A percentile compares a stretch with the other conserved stretches of the same genome.
phyloP scores from a whole-genome alignment of 306 rosid genomes.

The Hippophae rhamnoides region DNA sequence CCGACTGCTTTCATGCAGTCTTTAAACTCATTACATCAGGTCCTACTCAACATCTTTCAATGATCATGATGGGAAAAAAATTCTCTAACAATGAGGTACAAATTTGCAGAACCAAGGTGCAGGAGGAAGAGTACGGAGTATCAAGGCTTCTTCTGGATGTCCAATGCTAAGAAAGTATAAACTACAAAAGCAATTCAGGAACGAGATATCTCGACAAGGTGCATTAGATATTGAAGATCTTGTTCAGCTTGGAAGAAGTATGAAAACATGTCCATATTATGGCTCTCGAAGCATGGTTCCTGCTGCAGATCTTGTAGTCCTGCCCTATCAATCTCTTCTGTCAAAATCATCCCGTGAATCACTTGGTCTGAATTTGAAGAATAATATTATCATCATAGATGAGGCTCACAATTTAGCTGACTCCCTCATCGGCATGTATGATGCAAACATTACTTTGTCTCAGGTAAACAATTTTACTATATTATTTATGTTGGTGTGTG shows the following conservation, averaged over 20 bases:
- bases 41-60: too few species aligned
- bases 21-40: too few species aligned
- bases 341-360: constrained; percentile 95
- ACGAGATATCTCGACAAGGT: constrained; percentile 56
- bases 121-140: constrained; percentile 44
- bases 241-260: constrained; percentile 65
- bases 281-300: constrained; percentile 81
- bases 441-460: constrained; percentile 54
- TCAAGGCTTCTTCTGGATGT: constrained; percentile 77
- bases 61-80: neutral
- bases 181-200: constrained; percentile 56
- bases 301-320: constrained; percentile 79
- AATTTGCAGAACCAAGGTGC: constrained; percentile 52
- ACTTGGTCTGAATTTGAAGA: constrained; percentile 74
- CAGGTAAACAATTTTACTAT: constrained; percentile 46
- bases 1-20: too few species aligned
- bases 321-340: constrained; percentile 91
- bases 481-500: too few species aligned
- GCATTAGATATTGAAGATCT: constrained; percentile 94
- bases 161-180: constrained; percentile 75
- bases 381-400: constrained; percentile 66
- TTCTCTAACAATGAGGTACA: constrained; percentile 21
- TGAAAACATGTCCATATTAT: constrained; percentile 88
- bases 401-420: constrained; percentile 97
- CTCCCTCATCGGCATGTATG: constrained; percentile 82